Percentiles rank a stretch among this genome's conserved stretches.
phyloP scores from a whole-genome alignment of 345 rosid genomes.

The Jatropha curcas region DNA sequence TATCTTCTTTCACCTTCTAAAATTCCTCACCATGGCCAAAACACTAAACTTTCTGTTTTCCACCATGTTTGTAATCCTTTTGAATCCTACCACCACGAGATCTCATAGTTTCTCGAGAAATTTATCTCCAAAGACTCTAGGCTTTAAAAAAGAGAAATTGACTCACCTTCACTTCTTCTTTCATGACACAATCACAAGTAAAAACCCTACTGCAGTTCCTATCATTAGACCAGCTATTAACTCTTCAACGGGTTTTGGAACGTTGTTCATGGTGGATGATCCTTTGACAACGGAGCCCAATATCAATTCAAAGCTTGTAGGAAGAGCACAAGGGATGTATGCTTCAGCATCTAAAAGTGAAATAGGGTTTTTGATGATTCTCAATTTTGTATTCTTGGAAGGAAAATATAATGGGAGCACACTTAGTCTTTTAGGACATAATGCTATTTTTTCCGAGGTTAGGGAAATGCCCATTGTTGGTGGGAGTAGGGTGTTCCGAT shows the following conservation, averaged over 20 bases:
- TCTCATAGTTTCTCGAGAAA: too few relatives aligned
- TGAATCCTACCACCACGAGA: too few relatives aligned
- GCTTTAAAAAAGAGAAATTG: constrained; percentile 24
- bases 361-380: constrained; percentile 1
- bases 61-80: too few relatives aligned
- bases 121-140: not conserved
- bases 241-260: not conserved
- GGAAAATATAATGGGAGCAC: constrained; percentile 37
- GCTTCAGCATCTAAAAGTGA: constrained; percentile 22
- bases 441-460: not conserved
- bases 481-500: constrained; percentile 29
- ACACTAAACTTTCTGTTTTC: too few relatives aligned
- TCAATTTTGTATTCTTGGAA: constrained; percentile 25
- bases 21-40: too few relatives aligned
- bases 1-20: too few relatives aligned
- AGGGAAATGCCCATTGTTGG: constrained; percentile 36
- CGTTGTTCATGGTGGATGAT: constrained; percentile 20
- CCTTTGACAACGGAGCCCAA: constrained; percentile 24
- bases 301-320: constrained; percentile 23
- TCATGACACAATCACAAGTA: constrained; percentile 31
- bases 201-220: constrained; percentile 23
- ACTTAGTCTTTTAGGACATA: constrained; percentile 25
- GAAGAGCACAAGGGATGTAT: constrained; percentile 34
- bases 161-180: constrained; percentile 44
- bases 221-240: constrained; percentile 28